phyloP scores from a whole-genome alignment of 2,329 filamentous ascomycete species.

The Rhytidhysteron rufulum region DNA sequence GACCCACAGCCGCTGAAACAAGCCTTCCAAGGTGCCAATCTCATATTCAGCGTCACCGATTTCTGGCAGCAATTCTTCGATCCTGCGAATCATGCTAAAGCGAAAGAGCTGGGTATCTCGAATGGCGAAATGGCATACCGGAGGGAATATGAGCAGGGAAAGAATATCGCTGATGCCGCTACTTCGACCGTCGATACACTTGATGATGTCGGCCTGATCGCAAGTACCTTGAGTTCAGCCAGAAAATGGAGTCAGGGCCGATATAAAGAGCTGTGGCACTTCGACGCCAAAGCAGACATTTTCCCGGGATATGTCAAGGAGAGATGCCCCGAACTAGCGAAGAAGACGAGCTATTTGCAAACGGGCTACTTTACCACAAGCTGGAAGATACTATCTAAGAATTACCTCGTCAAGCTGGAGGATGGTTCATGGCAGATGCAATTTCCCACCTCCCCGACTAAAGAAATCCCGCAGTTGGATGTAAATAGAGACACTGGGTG shows the following conservation, averaged over 20 bases:
- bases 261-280: conserved; percentile 21
- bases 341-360: conserved; percentile 17
- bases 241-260: conserved; percentile 20
- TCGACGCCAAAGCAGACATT: conserved; percentile 24
- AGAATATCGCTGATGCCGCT: conserved; percentile 25
- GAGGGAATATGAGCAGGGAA: conserved; percentile 21
- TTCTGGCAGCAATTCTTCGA: conserved; percentile 20
- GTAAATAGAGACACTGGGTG: conserved; percentile 14
- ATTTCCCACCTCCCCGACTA: conserved; percentile 10
- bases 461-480: conserved; percentile 12
- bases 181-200: conserved; percentile 14
- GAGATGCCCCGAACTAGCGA: conserved; percentile 13
- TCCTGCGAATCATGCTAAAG: conserved; percentile 12
- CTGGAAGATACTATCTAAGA: conserved; percentile 12
- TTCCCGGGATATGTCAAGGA: conserved; percentile 18
- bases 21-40: conserved; percentile 33
- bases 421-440: conserved; percentile 16
- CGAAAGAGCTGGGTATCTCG: conserved; percentile 12
- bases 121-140: conserved; percentile 20
- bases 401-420: conserved; percentile 15
- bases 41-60: conserved; percentile 35
- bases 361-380: conserved; percentile 20
- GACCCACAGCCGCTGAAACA: conserved; percentile 21
- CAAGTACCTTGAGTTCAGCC: conserved; percentile 17
- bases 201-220: conserved; percentile 18